These are phyloP conservation scores for Fusarium caatingaense DNA, from an alignment of 2,329 filamentous ascomycete genomes.

Conservation along the genomic window DNA sequence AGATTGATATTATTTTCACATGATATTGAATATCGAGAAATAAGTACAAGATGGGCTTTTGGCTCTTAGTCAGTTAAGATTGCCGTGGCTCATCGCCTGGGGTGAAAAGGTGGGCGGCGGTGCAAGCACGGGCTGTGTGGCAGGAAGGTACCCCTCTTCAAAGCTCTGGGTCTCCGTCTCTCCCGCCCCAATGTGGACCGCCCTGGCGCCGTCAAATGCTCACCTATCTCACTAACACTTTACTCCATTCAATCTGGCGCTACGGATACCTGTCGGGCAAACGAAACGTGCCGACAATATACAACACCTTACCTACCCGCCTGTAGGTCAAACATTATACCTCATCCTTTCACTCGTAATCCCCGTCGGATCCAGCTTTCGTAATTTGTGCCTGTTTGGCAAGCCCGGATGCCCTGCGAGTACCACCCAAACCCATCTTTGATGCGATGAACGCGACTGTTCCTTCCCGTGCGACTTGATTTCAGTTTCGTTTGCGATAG, in stretches of 20 bases:
- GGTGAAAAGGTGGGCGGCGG: conserved; percentile 17
- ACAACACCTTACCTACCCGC: conserved; percentile 12
- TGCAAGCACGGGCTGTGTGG: conserved; percentile 18
- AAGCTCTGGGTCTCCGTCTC: conserved; percentile 24
- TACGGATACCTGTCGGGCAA: conserved; percentile 16
- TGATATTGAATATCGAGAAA: not conserved
- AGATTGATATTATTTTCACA: not conserved
- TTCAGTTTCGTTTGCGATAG: conserved; percentile 26
- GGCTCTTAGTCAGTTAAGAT: conserved; percentile 1
- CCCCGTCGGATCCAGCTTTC: not conserved
- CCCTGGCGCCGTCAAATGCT: conserved; percentile 25
- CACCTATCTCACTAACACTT: conserved; percentile 15
- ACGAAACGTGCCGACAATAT: conserved; percentile 24
- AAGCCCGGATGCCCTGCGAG: conserved; percentile 2
- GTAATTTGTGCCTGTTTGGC: not conserved
- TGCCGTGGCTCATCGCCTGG: conserved; percentile 1
- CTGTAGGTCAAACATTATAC: not conserved
- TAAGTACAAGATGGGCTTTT: not conserved
- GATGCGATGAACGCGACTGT: conserved; percentile 30
- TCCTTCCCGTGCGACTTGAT: conserved; percentile 32
- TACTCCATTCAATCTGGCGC: conserved; percentile 33
- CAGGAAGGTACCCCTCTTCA: conserved; percentile 11
- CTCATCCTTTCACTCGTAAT: conserved; percentile 1
- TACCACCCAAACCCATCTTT: conserved; percentile 12
- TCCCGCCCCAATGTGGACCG: conserved; percentile 35